These are phyloP conservation scores for Phyllosticta citriasiana DNA, from an alignment of 2,329 filamentous ascomycete genomes.

Conservation along the genomic window DNA sequence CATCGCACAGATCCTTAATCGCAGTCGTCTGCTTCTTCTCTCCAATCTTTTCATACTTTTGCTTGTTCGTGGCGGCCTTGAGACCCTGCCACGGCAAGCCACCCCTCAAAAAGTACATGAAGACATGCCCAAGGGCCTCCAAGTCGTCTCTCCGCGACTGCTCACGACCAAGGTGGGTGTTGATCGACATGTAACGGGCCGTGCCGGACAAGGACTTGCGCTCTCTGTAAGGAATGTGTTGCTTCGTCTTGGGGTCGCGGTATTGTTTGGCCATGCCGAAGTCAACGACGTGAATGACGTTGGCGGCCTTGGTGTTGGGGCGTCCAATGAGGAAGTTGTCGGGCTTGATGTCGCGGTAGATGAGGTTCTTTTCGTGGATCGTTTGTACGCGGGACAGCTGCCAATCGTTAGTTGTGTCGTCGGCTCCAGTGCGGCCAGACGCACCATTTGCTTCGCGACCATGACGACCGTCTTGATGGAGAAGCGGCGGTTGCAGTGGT, in stretches of 20 bases:
- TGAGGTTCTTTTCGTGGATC: slow-evolving; percentile 98
- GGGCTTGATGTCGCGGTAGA: slow-evolving; percentile 98
- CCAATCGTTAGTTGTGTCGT: slow-evolving; percentile 12
- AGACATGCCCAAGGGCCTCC: slow-evolving; percentile 67
- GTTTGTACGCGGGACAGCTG: slow-evolving; percentile 82
- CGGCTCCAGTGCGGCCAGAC: slow-evolving; percentile 17
- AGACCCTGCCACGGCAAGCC: slow-evolving; percentile 59
- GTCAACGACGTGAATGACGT: slow-evolving; percentile 96
- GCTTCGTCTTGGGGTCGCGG: slow-evolving; percentile 95
- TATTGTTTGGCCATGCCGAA: slow-evolving; percentile 99
- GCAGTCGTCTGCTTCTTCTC: slow-evolving; percentile 99
- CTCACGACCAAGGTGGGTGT: slow-evolving; percentile 92
- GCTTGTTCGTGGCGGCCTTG: slow-evolving; percentile 68
- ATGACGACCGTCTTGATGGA: slow-evolving; percentile 97
- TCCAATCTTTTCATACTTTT: slow-evolving; percentile 99
- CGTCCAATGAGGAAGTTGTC: slow-evolving; percentile 98
- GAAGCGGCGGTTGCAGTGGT: slow-evolving; percentile 92
- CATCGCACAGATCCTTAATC: slow-evolving; percentile 94
- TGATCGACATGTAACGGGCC: slow-evolving; percentile 98
- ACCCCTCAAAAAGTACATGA: slow-evolving; percentile 59
- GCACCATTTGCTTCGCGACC: slow-evolving; percentile 97
- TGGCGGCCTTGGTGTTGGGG: slow-evolving; percentile 84
- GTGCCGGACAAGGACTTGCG: slow-evolving; percentile 94
- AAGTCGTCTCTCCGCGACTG: slow-evolving; percentile 94
- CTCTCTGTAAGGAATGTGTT: slow-evolving; percentile 96